Evolutionary conservation across 1,284 basidiomycete species (phyloP), one percentile per base, ranked within the genome.

Genomic region (Cryptococcus depauperatus): DNA sequence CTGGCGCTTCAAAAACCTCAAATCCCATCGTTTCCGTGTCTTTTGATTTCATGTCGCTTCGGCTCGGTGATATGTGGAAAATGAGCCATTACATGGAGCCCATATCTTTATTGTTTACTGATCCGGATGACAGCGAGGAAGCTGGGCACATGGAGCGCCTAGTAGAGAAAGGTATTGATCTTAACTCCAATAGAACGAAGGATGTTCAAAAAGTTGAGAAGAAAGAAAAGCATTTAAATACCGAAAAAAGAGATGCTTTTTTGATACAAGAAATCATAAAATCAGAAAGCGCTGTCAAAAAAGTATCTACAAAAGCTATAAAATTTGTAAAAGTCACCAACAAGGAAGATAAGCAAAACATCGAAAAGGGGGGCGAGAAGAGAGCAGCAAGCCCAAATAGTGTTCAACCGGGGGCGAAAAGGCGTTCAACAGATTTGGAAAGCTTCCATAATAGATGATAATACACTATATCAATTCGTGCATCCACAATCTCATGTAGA

Each of bases 61-160:
- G 73, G 18, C 76, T 93, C 19, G 79, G 79, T 1, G 79, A 85
- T 44, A 81, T 93, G 75, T 84, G 83, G 81, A 88, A 86, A 70
- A 76, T 89, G 71, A 76, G 76, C 26, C 68, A 76, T 43, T 92
- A 89, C 63, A 71, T 83, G 46, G 76, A 78, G 2, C 82, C 85
- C 5, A 75, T 95, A 50, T 78, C 84, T 57, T 72, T 78, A 52
- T 76, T 80, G 52, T 81, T 85, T 52, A 62, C 65, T 14, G 80
- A 81, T 41, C 78, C 79, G 5, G 71, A 77, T 26, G 79, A 77
- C 42, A 77, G 72, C 22, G 77, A 75, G 9, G 80, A 78, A n/a
- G n/a, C n/a, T n/a, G n/a, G 23, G 46, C 52, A 10, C 47, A 43
- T 7, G 48, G 43, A 18, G 43, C 18, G 42, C 19, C 43, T 35